phyloP scores from a whole-genome alignment of 1,284 basidiomycete species.

The Amylostereum chailletii region DNA sequence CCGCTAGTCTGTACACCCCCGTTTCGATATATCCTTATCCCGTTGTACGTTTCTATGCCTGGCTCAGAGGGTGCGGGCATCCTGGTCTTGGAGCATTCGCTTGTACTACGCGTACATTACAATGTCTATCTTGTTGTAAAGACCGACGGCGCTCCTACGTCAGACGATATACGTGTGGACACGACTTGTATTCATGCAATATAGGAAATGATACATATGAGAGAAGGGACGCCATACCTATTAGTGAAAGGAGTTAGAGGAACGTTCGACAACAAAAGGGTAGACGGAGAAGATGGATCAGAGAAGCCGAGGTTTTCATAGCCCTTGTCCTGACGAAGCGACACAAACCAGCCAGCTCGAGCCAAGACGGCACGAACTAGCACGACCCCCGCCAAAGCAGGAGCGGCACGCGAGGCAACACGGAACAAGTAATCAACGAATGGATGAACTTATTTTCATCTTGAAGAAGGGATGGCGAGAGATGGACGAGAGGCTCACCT shows the following conservation, averaged over 20 bases:
- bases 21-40: not conserved
- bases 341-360: constrained; percentile 5
- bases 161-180: too few species aligned
- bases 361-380: constrained; percentile 10
- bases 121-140: too few species aligned
- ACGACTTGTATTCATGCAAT: too few species aligned
- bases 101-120: too few species aligned
- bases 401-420: constrained; percentile 7
- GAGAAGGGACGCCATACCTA: too few species aligned
- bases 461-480: constrained; percentile 9
- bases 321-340: constrained; percentile 5
- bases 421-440: constrained; percentile 44
- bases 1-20: constrained; percentile 3
- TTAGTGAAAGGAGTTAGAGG: too few species aligned
- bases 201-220: too few species aligned
- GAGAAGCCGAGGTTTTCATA: constrained; percentile 17
- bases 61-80: not conserved
- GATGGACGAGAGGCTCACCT: not conserved
- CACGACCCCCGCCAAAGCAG: constrained; percentile 6
- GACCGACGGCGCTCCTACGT: too few species aligned
- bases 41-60: too few species aligned
- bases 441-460: constrained; percentile 72
- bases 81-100: too few species aligned
- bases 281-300: constrained; percentile 7
- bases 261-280: not conserved